These are phyloP conservation scores for Cavenderia fasciculata DNA, from an alignment of 78 protist genomes.

Conservation along the genomic window DNA sequence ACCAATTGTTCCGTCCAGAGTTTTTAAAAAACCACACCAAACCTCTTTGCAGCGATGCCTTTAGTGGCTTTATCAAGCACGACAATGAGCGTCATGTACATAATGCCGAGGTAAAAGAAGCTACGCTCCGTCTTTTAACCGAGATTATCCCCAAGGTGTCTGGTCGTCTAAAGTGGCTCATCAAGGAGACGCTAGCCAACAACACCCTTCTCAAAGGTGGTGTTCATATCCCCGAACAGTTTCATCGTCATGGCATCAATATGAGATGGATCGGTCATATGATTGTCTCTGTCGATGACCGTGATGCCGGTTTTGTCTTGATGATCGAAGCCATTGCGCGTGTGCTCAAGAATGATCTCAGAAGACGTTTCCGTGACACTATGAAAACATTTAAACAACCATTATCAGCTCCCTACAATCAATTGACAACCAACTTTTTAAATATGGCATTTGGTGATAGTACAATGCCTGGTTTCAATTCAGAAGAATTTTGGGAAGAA, in stretches of 20 bases:
- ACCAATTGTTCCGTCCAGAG: conserved; percentile 85
- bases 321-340: conserved; percentile 79
- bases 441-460: conserved; percentile 63
- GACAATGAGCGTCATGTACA: conserved; percentile 33
- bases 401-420: conserved; percentile 49
- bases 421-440: conserved; percentile 66
- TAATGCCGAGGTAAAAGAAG: conserved; percentile 68
- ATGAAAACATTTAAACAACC: conserved; percentile 75
- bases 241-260: conserved; percentile 73
- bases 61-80: conserved; percentile 51
- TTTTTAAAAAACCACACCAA: conserved; percentile 71
- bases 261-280: conserved; percentile 78
- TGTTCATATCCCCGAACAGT: conserved; percentile 63
- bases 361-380: conserved; percentile 45
- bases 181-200: conserved; percentile 56
- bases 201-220: conserved; percentile 43
- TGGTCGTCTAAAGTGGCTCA: conserved; percentile 32
- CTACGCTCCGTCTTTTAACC: conserved; percentile 26
- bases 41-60: conserved; percentile 81
- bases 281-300: conserved; percentile 59
- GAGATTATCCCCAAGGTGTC: conserved; percentile 53
- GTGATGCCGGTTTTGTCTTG: conserved; percentile 63
- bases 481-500: conserved; percentile 55
- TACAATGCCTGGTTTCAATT: conserved; percentile 15
- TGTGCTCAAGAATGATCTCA: conserved; percentile 68